A percentile compares a stretch with the other conserved stretches of the same genome.
phyloP scores from a whole-genome alignment of 2,329 filamentous ascomycete species.

The Aspergillus sp. region DNA sequence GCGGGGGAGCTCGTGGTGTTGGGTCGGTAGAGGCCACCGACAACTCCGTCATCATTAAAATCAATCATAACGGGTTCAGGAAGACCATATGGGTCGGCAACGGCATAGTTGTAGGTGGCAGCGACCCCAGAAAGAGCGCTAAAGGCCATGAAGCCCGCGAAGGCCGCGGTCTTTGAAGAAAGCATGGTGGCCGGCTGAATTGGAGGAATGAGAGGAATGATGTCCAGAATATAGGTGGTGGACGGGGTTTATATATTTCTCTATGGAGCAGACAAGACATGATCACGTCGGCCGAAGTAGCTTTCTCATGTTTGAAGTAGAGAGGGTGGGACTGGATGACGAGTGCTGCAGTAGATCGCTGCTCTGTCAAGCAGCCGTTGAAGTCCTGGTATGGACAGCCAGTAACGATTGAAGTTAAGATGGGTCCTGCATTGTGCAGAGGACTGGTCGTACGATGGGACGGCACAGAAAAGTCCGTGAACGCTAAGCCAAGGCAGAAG shows the following conservation, averaged over 20 bases:
- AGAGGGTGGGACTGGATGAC: not conserved
- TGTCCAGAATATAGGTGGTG: not conserved
- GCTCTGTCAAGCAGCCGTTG: not conserved
- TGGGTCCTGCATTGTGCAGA: not conserved
- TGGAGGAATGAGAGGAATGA: not conserved
- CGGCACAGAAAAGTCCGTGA: not conserved
- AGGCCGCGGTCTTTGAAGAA: not conserved
- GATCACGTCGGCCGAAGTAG: not conserved
- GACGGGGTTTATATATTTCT: not conserved
- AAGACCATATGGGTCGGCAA: not conserved
- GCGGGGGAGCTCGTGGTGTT: not conserved
- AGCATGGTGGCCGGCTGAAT: not conserved
- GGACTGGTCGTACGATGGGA: not conserved
- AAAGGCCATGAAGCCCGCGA: not conserved
- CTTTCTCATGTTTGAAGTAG: not conserved
- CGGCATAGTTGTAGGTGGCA: not conserved
- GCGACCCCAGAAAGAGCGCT: not conserved
- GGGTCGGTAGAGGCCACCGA: not conserved
- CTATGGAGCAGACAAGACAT: not conserved
- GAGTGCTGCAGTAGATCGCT: not conserved
- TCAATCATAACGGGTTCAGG: not conserved
- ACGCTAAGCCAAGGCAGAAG: not conserved
- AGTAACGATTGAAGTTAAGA: not conserved
- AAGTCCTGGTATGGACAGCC: not conserved
- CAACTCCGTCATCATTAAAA: not conserved